Percentiles rank a stretch among this genome's conserved stretches.
phyloP scores from a whole-genome alignment of 228 moss, liverwort and hornwort species.

The Sphagnum magellanicum region DNA sequence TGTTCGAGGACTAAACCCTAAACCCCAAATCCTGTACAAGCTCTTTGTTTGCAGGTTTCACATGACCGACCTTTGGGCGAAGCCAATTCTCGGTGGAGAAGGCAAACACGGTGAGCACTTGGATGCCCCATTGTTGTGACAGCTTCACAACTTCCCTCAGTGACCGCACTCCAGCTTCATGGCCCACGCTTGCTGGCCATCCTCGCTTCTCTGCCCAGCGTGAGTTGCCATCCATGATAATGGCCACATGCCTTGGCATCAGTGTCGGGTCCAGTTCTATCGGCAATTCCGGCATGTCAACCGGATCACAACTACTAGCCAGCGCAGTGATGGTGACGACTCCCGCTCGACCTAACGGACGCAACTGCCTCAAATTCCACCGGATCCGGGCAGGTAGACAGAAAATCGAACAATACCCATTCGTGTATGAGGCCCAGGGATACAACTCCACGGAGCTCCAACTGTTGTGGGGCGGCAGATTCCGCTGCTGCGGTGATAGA shows the following conservation, averaged over 20 bases:
- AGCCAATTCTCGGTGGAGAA: constrained; percentile 93
- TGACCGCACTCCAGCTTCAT: constrained; percentile 72
- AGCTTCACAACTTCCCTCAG: constrained; percentile 53
- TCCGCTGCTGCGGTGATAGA: too few species aligned
- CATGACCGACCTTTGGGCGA: constrained; percentile 58
- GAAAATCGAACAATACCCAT: too few species aligned
- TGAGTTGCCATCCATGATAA: constrained; percentile 93
- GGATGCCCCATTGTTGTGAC: constrained; percentile 62
- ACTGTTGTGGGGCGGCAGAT: too few species aligned
- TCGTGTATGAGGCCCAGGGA: too few species aligned
- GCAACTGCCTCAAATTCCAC: too few species aligned
- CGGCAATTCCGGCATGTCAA: constrained; percentile 30
- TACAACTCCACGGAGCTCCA: too few species aligned
- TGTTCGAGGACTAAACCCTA: too few species aligned
- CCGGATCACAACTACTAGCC: constrained; percentile 5
- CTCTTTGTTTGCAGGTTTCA: too few species aligned
- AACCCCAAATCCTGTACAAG: too few species aligned
- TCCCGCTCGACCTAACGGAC: too few species aligned
- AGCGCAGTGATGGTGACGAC: too few species aligned
- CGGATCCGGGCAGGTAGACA: too few species aligned
- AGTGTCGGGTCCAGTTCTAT: constrained; percentile 51
- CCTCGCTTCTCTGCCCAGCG: constrained; percentile 83
- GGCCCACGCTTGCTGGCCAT: constrained; percentile 60
- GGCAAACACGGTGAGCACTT: constrained; percentile 79
- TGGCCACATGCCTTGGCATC: constrained; percentile 81